Conservation (phyloP, 768 basidiomycete species). For the Mycena filopes region DNA sequence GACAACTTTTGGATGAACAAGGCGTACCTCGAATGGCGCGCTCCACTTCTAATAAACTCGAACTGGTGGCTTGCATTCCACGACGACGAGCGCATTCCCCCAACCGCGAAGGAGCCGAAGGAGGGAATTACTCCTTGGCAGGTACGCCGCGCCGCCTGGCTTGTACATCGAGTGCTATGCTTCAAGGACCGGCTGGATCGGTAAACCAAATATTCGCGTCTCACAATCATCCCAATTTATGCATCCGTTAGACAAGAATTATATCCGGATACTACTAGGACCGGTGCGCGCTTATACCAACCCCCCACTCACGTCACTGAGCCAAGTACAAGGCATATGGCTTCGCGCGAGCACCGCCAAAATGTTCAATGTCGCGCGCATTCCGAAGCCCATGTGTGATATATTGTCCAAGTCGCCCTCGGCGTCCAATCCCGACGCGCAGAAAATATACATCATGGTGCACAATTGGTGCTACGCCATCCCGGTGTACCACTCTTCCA, state of each 20-base stretch:
- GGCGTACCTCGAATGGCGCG: conserved; percentile 89
- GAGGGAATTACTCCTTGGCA: conserved; percentile 82
- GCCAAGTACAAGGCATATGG: conserved; percentile 63
- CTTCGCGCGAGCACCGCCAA: conserved; percentile 64
- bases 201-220: conserved; percentile 53
- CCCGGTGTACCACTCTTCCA: conserved; percentile 63
- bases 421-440: conserved; percentile 56
- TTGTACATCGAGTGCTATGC: conserved; percentile 75
- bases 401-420: conserved; percentile 61
- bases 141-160: conserved; percentile 84
- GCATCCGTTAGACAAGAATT: conserved; percentile 67
- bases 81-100: conserved; percentile 76
- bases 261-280: conserved; percentile 76
- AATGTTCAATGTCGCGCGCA: conserved; percentile 82
- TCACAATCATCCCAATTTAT: conserved; percentile 6
- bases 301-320: not conserved
- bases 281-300: conserved; percentile 54
- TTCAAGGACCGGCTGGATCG: conserved; percentile 74
- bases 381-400: conserved; percentile 78
- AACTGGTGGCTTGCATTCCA: conserved; percentile 96
- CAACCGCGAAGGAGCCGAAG: conserved; percentile 49
- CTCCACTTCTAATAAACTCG: conserved; percentile 87
- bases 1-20: conserved; percentile 93
- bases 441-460: conserved; percentile 74
- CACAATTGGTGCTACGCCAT: conserved; percentile 86